Percentiles rank a stretch among this genome's conserved stretches.
These are phyloP conservation scores for Stylosanthes scabra DNA, from an alignment of 331 rosid species.

Conservation along the genomic window DNA sequence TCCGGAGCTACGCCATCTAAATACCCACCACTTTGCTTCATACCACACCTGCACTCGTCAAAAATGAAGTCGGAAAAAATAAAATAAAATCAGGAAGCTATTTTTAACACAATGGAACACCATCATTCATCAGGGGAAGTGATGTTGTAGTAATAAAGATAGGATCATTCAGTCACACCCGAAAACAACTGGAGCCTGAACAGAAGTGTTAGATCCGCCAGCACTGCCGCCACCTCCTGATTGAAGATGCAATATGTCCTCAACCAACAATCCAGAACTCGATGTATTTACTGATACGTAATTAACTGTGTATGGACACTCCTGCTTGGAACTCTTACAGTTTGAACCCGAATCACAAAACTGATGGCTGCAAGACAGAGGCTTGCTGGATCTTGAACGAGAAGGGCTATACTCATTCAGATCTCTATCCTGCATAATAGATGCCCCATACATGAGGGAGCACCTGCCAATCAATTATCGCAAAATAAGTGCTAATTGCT, in stretches of 20 bases:
- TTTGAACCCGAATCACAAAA: constrained; percentile 68
- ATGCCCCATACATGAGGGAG: constrained; percentile 96
- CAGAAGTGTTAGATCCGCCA: constrained; percentile 53
- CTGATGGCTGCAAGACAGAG: constrained; percentile 75
- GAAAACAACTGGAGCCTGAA: constrained; percentile 77
- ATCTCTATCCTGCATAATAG: constrained; percentile 99
- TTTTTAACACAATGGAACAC: background rate
- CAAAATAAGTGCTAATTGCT: constrained; percentile 78
- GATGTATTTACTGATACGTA: constrained; percentile 84
- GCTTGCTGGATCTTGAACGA: constrained; percentile 81
- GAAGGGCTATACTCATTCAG: constrained; percentile 85
- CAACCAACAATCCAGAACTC: constrained; percentile 88
- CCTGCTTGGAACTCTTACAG: constrained; percentile 74
- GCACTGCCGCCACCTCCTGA: constrained; percentile 45
- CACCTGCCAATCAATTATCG: constrained; percentile 98
- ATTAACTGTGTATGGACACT: constrained; percentile 69
- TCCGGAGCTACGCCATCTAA: constrained; percentile 95
- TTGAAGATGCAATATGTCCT: constrained; percentile 84
- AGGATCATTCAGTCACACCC: constrained; percentile 61
- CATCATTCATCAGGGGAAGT: constrained; percentile 7
- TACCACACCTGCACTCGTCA: constrained; percentile 78
- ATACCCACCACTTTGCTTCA: constrained; percentile 95
- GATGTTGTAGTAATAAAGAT: constrained; percentile 20
- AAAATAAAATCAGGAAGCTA: background rate
- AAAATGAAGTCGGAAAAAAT: constrained; percentile 21